A percentile compares a stretch with the other conserved stretches of the same genome.
Evolutionary conservation across 768 basidiomycete genomes (phyloP).

Genomic region (Leccinum disarticulatum): DNA sequence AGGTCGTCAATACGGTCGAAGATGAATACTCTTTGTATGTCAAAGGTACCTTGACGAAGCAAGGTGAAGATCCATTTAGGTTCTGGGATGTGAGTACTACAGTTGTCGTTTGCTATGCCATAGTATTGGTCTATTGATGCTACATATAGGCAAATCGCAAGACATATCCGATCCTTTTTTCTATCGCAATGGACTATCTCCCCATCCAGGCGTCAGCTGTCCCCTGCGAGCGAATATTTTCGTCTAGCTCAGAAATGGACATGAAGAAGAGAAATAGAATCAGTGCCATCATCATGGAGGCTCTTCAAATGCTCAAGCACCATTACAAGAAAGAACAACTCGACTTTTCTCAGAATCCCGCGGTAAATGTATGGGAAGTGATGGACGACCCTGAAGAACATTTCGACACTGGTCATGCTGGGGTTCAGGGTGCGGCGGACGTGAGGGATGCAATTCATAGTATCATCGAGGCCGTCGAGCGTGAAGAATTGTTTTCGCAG

Average conservation of each 20-base stretch:
- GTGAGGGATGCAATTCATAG: background rate
- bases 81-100: background rate
- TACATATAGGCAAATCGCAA: background rate
- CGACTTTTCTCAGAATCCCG: background rate
- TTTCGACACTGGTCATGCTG: background rate
- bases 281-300: background rate
- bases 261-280: background rate
- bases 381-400: background rate
- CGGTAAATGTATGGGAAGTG: background rate
- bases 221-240: background rate
- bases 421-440: background rate
- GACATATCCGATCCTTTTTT: background rate
- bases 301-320: background rate
- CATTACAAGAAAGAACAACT: background rate
- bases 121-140: background rate
- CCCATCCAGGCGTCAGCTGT: background rate
- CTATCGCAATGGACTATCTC: background rate
- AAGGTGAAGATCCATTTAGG: background rate
- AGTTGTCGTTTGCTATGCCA: no score
- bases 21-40: background rate
- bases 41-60: background rate
- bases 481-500: background rate
- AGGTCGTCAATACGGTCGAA: background rate
- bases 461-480: background rate
- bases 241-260: background rate